These are phyloP conservation scores for Mucuna pruriens DNA, from an alignment of 306 rosid genomes.

Conservation along the genomic window DNA sequence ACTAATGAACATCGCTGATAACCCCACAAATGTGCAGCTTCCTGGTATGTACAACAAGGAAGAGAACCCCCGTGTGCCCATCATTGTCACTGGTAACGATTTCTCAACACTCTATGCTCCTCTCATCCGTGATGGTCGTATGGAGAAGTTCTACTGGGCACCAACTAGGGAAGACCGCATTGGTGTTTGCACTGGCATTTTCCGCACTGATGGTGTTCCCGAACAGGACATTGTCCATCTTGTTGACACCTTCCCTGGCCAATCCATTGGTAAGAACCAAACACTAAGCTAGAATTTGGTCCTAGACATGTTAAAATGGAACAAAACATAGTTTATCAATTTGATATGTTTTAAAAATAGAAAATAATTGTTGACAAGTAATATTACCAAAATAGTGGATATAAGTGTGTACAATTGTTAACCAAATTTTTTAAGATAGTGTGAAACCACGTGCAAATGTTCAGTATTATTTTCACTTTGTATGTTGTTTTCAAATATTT, in stretches of 20 bases:
- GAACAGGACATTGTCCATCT: slow-evolving; percentile 55
- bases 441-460: no score
- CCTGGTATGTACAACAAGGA: slow-evolving; percentile 99
- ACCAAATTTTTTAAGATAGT: no score
- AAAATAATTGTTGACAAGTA: no score
- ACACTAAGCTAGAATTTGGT: not conserved
- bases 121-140: slow-evolving; percentile 98
- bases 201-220: slow-evolving; percentile 65
- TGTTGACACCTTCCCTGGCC: slow-evolving; percentile 96
- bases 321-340: not conserved
- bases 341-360: not conserved
- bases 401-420: no score
- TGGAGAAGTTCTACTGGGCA: slow-evolving; percentile 99
- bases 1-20: slow-evolving; percentile 97
- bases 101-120: slow-evolving; percentile 95
- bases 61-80: slow-evolving; percentile 88
- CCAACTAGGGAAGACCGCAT: slow-evolving; percentile 87
- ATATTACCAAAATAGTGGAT: no score
- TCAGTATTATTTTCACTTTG: no score
- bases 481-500: no score
- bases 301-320: not conserved
- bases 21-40: slow-evolving; percentile 93
- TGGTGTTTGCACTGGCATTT: slow-evolving; percentile 87
- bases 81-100: slow-evolving; percentile 93
- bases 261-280: slow-evolving; percentile 74